Evolutionary conservation across 768 basidiomycete genomes (phyloP).

Genomic region (Tricholomella constricta): DNA sequence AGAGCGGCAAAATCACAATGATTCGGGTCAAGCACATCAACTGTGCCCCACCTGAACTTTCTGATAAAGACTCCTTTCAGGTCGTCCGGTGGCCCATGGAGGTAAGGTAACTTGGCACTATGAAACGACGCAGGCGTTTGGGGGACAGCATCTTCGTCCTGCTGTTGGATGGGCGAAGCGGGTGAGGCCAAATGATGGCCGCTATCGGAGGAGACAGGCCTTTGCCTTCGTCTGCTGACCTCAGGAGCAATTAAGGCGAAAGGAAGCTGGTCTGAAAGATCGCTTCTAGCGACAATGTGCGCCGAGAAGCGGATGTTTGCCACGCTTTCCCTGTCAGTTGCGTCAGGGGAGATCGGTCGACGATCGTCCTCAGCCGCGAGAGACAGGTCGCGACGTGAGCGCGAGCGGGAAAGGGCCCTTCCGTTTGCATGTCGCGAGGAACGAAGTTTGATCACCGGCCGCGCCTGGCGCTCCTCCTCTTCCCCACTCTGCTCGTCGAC

Average conservation of each 20-base stretch:
- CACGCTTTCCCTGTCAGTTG: conserved; percentile 64
- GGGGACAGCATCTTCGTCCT: conserved; percentile 48
- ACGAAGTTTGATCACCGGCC: conserved; percentile 78
- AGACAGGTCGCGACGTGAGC: conserved; percentile 71
- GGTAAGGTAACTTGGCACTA: conserved; percentile 40
- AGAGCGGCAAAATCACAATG: conserved; percentile 90
- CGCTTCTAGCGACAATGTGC: conserved; percentile 59
- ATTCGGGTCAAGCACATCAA: conserved; percentile 82
- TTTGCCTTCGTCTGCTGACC: conserved; percentile 42
- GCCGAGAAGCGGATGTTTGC: conserved; percentile 81
- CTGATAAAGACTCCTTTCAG: conserved; percentile 75
- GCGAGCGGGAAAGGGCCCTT: conserved; percentile 60
- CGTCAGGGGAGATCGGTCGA: conserved; percentile 59
- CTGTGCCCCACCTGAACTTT: conserved; percentile 85
- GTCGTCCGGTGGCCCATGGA: conserved; percentile 62
- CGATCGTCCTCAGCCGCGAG: conserved; percentile 58
- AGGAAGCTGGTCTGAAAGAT: conserved; percentile 62
- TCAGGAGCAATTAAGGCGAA: conserved; percentile 84
- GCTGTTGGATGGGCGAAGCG: conserved; percentile 30
- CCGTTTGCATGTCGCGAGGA: conserved; percentile 44
- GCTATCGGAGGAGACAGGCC: conserved; percentile 34
- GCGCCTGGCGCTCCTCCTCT: conserved; percentile 58
- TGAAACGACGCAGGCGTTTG: conserved; percentile 39
- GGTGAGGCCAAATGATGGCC: conserved; percentile 23
- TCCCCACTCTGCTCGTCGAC: conserved; percentile 35